A percentile compares a stretch with the other conserved stretches of the same genome.
Conservation (phyloP, 768 basidiomycete genomes). For the Nevesoporus exiguus region DNA sequence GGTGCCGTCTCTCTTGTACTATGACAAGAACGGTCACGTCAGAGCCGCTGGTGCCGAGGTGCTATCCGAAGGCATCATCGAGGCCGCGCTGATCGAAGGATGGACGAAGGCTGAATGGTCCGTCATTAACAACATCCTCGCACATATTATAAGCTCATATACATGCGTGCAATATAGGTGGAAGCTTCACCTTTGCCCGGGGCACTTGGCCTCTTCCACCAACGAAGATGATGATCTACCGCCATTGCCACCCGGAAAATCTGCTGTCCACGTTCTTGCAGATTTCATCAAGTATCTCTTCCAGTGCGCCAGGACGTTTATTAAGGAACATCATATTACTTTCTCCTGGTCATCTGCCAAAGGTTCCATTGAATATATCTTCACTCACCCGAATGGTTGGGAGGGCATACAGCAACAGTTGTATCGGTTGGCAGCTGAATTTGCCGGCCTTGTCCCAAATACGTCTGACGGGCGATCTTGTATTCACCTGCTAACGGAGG, state of each 20-base stretch:
- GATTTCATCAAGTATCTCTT: neutral
- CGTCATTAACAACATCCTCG: too few species aligned
- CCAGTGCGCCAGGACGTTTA: neutral
- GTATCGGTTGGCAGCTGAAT: conserved; percentile 16
- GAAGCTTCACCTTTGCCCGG: neutral
- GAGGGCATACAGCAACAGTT: conserved; percentile 10
- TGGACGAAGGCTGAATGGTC: neutral
- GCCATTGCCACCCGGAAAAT: neutral
- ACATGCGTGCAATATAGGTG: too few species aligned
- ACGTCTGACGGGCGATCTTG: conserved; percentile 10
- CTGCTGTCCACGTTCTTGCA: neutral
- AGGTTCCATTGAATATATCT: conserved; percentile 17
- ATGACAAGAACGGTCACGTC: too few species aligned
- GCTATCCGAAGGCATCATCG: neutral
- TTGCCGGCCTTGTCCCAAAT: conserved; percentile 17
- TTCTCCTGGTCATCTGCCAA: neutral
- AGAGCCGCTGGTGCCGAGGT: neutral
- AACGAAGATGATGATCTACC: neutral
- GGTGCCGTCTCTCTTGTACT: neutral
- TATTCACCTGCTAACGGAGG: conserved; percentile 7
- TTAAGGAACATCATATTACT: neutral
- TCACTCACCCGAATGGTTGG: conserved; percentile 21
- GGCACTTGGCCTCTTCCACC: neutral
- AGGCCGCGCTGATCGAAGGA: neutral
- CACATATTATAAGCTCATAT: too few species aligned